Evolutionary conservation across 73 alveolate species (phyloP).

Genomic region (Effrenium voratum): DNA sequence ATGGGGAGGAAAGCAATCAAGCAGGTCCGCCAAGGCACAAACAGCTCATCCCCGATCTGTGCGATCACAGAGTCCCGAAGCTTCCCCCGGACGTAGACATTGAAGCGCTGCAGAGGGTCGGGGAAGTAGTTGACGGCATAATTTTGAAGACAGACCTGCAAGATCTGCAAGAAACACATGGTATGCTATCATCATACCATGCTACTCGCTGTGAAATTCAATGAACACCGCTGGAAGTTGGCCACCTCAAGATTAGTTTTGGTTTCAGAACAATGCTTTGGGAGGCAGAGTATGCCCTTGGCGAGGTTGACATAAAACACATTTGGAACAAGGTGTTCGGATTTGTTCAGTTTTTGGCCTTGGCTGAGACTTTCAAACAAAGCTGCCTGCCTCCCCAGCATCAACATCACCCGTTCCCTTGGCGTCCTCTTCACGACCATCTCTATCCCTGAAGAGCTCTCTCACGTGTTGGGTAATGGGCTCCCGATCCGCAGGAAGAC

Average conservation of each 20-base stretch:
- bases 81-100: slow-evolving; percentile 31
- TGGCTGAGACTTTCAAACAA: too few relatives aligned
- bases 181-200: not conserved
- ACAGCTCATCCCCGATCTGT: slow-evolving; percentile 32
- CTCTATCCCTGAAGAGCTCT: not conserved
- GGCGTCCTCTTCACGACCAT: not conserved
- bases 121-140: not conserved
- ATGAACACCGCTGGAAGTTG: not conserved
- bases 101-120: slow-evolving; percentile 43
- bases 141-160: not conserved
- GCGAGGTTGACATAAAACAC: not conserved
- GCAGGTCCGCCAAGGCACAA: slow-evolving; percentile 16
- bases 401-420: not conserved
- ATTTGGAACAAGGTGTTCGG: not conserved
- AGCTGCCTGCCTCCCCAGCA: slow-evolving; percentile 36
- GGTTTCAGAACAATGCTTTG: not conserved
- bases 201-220: too few relatives aligned
- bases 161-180: not conserved
- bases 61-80: not conserved
- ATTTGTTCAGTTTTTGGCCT: too few relatives aligned
- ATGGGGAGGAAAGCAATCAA: slow-evolving; percentile 18
- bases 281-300: not conserved
- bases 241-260: too few relatives aligned
- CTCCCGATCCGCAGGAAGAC: not conserved
- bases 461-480: slow-evolving; percentile 17